phyloP scores from a whole-genome alignment of 257 asterid genomes.

The Paulownia fortunei region DNA sequence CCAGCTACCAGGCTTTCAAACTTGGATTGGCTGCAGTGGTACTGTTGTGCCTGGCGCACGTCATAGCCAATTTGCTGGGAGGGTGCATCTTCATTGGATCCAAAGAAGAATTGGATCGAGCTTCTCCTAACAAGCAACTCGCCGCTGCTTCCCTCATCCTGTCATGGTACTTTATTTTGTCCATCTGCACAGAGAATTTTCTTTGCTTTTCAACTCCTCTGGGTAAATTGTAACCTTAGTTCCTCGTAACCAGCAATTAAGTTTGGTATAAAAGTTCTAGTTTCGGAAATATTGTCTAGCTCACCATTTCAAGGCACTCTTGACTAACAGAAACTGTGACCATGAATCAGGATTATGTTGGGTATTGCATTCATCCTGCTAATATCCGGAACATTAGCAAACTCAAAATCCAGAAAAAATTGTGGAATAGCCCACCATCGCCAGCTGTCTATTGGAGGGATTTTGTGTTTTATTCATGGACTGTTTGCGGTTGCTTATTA shows the following conservation, averaged over 20 bases:
- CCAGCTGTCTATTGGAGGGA: constrained; percentile 65
- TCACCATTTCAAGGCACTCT: neutral
- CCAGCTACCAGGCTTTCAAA: constrained; percentile 79
- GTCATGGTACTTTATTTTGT: constrained; percentile 56
- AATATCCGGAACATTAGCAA: constrained; percentile 56
- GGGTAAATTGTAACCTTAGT: neutral
- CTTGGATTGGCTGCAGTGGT: constrained; percentile 76
- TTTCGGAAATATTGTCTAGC: neutral
- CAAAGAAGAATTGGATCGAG: constrained; percentile 63
- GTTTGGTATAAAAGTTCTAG: no score
- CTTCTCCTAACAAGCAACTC: constrained; percentile 75
- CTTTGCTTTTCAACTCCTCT: neutral
- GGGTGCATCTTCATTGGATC: constrained; percentile 77
- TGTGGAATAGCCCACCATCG: constrained; percentile 66
- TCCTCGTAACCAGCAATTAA: neutral
- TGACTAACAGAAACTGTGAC: neutral
- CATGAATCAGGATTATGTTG: constrained; percentile 48
- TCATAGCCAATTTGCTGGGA: constrained; percentile 51
- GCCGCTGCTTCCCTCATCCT: constrained; percentile 75
- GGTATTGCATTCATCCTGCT: constrained; percentile 59
- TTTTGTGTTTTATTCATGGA: constrained; percentile 68
- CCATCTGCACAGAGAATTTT: neutral
- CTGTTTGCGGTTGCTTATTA: constrained; percentile 63
- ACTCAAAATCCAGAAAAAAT: constrained; percentile 54
- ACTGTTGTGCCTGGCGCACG: constrained; percentile 69